Evolutionary conservation across 352 stramenopile genomes (phyloP).

Genomic region (Phytopythium sindhum): DNA sequence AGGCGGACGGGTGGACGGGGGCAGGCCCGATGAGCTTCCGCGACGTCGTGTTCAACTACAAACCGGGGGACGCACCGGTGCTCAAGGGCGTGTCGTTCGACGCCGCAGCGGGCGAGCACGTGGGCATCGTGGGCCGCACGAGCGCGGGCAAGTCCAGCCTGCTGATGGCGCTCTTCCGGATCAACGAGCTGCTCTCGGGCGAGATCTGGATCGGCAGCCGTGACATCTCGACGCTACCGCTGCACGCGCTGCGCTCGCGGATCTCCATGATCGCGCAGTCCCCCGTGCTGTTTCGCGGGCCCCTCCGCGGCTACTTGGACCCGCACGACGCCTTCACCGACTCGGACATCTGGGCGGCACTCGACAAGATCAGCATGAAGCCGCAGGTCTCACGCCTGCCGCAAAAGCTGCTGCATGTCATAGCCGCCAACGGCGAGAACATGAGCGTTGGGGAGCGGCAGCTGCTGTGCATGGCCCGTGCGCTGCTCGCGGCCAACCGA

Average conservation of each 20-base stretch:
- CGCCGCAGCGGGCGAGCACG: slow-evolving; percentile 33
- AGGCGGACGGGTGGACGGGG: slow-evolving; percentile 42
- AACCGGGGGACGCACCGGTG: slow-evolving; percentile 30
- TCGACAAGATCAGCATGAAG: slow-evolving; percentile 62
- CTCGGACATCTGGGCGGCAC: slow-evolving; percentile 43
- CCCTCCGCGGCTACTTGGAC: slow-evolving; percentile 77
- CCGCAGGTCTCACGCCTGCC: slow-evolving; percentile 13
- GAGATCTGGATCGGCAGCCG: slow-evolving; percentile 20
- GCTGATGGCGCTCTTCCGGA: slow-evolving; percentile 68
- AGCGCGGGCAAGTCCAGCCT: slow-evolving; percentile 71
- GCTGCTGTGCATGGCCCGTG: slow-evolving; percentile 68
- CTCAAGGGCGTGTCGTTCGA: slow-evolving; percentile 42
- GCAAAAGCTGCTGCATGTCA: slow-evolving; percentile 6
- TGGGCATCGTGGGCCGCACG: slow-evolving; percentile 81
- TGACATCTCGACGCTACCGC: slow-evolving; percentile 15
- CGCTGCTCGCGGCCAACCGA: slow-evolving; percentile 25
- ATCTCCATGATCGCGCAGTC: slow-evolving; percentile 35
- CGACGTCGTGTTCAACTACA: slow-evolving; percentile 69
- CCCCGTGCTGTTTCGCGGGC: slow-evolving; percentile 85
- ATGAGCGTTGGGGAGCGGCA: slow-evolving; percentile 93
- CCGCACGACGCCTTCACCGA: slow-evolving; percentile 70
- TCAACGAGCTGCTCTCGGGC: slow-evolving; percentile 51
- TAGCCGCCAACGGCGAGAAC: slow-evolving; percentile 77
- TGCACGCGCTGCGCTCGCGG: slow-evolving; percentile 16
- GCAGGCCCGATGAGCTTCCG: slow-evolving; percentile 70